Evolutionary conservation across 164 flowering plant species (phyloP), one percentile per base, ranked within the genome.

Genomic region (Piper longum): DNA sequence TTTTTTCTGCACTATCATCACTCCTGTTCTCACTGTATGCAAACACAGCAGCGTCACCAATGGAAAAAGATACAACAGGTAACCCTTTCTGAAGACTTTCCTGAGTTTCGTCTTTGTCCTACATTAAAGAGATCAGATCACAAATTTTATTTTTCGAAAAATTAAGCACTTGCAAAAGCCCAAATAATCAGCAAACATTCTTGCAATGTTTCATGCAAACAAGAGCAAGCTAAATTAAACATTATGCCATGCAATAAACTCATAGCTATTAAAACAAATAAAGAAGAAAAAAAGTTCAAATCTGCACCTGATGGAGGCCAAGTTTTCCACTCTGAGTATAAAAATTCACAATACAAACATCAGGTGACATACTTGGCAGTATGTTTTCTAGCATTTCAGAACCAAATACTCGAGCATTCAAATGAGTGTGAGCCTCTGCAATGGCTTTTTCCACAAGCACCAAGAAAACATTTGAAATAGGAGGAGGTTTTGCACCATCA

Each of bases 41-140:
- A 66, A 92, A 92, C 12, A 86, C 84, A 9, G 91, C 96, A 1
- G 85, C 56, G 69, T 92, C 88, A 4, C 98, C 98, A 66, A 87
- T 67, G 19, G 98, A 89, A 66, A 92, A 81, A 41, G 96, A 92
- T 42, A 92, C 91, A n/a, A 92, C 95, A 43, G 98, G 96, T 54
- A 89, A 70, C 60, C 81, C 76, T 65, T 68, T 77, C 0, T 4
- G 16, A 16, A 87, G 78, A 72, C 87, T 85, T 43, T 79, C 81
- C 54, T 0, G 3, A 65, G 86, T 79, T 71, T 92, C 98, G 63
- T 88, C 96, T 43, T 71, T 68, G 64, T 92, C 98, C 98, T 89
- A 78, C 61, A 56, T 58, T 39, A 42, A 16, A 39, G 44, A 41
- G 42, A 59, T 16, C 36, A 59, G 16, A 9, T n/a, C 16, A 7